Percentiles rank a stretch among this genome's conserved stretches.
Evolutionary conservation across 768 basidiomycete genomes (phyloP).

Genomic region (Phlebiopsis gigantea): DNA sequence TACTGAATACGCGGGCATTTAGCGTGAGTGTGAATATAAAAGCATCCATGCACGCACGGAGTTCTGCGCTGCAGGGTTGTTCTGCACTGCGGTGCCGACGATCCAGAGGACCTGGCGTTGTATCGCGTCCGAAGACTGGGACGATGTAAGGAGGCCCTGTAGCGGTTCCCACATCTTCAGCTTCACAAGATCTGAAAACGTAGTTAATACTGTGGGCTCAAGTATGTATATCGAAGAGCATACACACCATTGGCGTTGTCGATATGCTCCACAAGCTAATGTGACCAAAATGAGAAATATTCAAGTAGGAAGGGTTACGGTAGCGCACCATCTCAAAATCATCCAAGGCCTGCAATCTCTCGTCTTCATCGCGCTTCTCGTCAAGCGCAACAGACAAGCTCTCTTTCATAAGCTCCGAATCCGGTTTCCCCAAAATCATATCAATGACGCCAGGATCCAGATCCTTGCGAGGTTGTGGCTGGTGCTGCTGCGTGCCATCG

Average conservation of each 20-base stretch:
- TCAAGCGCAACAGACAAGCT: constrained; percentile 63
- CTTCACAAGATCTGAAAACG: constrained; percentile 58
- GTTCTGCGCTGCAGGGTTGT: constrained; percentile 80
- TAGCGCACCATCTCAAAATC: constrained; percentile 77
- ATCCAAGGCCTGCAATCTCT: constrained; percentile 67
- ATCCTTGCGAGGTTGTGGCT: constrained; percentile 37
- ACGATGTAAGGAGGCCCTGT: constrained; percentile 52
- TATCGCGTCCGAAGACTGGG: constrained; percentile 52
- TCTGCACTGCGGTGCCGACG: constrained; percentile 84
- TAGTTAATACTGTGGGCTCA: too few species aligned
- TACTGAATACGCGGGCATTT: too few species aligned
- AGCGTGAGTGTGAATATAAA: neutral
- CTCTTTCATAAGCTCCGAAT: constrained; percentile 81
- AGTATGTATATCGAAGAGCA: too few species aligned
- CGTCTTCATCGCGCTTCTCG: constrained; percentile 44
- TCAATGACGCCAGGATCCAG: constrained; percentile 85
- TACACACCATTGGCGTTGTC: constrained; percentile 82
- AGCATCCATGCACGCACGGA: constrained; percentile 42
- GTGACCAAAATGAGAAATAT: neutral
- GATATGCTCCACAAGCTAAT: constrained; percentile 77
- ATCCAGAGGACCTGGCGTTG: constrained; percentile 77
- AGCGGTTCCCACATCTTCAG: constrained; percentile 78
- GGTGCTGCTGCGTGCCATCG: constrained; percentile 24
- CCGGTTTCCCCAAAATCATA: constrained; percentile 77
- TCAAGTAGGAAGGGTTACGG: constrained; percentile 13